Percentiles rank a stretch among this genome's conserved stretches.
These are phyloP conservation scores for Aspergillus kassunensis DNA, from an alignment of 495 filamentous ascomycete genomes.

Conservation along the genomic window DNA sequence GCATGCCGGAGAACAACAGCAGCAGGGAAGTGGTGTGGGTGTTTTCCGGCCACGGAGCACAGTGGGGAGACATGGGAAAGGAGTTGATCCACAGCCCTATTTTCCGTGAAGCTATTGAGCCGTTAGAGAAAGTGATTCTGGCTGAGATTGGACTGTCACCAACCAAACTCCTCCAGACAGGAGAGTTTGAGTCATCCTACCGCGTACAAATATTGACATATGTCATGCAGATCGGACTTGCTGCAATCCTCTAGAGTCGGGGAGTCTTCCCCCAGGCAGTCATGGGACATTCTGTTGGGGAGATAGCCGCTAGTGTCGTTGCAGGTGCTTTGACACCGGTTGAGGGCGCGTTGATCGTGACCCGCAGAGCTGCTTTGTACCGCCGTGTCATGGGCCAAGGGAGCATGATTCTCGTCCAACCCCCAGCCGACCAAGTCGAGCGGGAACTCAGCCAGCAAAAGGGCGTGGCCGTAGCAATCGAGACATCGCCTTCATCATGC, in stretches of 20 bases:
- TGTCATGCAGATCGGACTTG: slow-evolving; percentile 30
- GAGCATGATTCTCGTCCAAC: slow-evolving; percentile 53
- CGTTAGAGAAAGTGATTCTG: slow-evolving; percentile 8
- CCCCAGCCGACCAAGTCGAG: too few species aligned
- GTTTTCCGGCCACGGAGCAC: slow-evolving; percentile 60
- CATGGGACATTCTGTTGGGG: slow-evolving; percentile 37
- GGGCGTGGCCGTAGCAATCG: too few species aligned
- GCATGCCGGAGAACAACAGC: slow-evolving; percentile 17
- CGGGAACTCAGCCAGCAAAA: too few species aligned
- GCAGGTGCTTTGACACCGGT: slow-evolving; percentile 24
- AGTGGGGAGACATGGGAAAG: slow-evolving; percentile 56
- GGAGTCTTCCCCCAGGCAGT: slow-evolving; percentile 26
- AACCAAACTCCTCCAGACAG: background rate
- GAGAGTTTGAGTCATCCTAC: slow-evolving; percentile 25
- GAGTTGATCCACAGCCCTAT: slow-evolving; percentile 25
- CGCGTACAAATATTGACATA: slow-evolving; percentile 31
- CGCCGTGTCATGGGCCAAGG: slow-evolving; percentile 40
- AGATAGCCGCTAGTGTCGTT: slow-evolving; percentile 28
- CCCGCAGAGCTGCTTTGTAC: slow-evolving; percentile 32
- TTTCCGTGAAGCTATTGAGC: slow-evolving; percentile 15
- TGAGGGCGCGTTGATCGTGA: slow-evolving; percentile 30
- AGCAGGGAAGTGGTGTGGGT: slow-evolving; percentile 16
- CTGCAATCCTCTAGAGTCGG: slow-evolving; percentile 18
- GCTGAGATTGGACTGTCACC: too few species aligned
- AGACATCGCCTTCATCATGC: too few species aligned